These are phyloP conservation scores for Akanthomyces dipterigenus DNA, from an alignment of 2,329 filamentous ascomycete species.

Conservation along the genomic window DNA sequence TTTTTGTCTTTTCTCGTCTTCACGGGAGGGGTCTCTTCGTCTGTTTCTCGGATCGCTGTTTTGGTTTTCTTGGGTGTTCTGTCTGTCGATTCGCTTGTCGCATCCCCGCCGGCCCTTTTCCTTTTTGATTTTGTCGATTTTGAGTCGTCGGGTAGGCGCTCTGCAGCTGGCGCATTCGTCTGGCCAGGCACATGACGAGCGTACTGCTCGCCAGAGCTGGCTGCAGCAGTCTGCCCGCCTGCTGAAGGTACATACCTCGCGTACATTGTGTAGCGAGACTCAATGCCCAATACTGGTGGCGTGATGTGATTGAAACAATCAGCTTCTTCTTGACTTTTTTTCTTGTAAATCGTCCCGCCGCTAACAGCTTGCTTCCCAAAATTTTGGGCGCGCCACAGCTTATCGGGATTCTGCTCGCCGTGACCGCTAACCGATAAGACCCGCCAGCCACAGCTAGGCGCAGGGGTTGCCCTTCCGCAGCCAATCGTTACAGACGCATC, in stretches of 20 bases:
- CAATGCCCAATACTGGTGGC: constrained; percentile 14
- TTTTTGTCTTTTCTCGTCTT: constrained; percentile 24
- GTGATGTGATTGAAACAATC: background rate
- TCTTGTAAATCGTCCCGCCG: background rate
- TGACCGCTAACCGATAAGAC: constrained; percentile 24
- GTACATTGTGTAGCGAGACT: constrained; percentile 27
- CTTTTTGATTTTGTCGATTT: constrained; percentile 25
- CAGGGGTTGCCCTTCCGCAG: background rate
- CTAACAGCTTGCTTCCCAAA: constrained; percentile 21
- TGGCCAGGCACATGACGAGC: constrained; percentile 34
- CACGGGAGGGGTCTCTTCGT: constrained; percentile 15
- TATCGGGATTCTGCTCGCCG: constrained; percentile 31
- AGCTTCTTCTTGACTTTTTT: background rate
- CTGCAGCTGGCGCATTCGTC: constrained; percentile 8
- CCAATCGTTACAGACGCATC: background rate
- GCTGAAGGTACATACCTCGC: constrained; percentile 36
- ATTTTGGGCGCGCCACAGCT: constrained; percentile 27
- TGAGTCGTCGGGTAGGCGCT: constrained; percentile 23
- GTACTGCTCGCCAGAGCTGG: constrained; percentile 22
- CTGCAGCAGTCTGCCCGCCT: constrained; percentile 18
- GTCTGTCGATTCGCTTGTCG: constrained; percentile 21
- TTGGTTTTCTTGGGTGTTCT: constrained; percentile 20
- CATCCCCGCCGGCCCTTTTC: constrained; percentile 29
- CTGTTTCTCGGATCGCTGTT: constrained; percentile 14
- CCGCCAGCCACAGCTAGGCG: background rate